Base-by-base conservation (phyloP, 306 rosid genomes). In the Boehmeria nivea region DNA sequence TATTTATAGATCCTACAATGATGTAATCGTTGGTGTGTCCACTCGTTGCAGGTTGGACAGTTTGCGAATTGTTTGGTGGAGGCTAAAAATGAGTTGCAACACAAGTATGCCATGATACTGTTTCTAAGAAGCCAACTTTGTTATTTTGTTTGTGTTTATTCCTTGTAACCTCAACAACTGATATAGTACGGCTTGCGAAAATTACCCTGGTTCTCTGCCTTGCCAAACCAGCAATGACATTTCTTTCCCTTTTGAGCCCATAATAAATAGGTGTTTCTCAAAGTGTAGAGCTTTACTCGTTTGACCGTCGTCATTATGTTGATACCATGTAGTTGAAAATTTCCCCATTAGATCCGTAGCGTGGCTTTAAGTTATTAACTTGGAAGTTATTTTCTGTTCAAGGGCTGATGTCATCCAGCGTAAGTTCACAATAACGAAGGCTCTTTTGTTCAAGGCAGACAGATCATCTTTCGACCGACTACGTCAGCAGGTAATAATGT, bases 401-500 rank as follows among this genome's bases (percentile, higher is more conserved):
- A 91, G 98, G 76, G 91, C 91, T 36, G 96, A 75, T 69, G 71
- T 57, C 42, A 78, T 87, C 61, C 86, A 76, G 47, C 94, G 94
- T 0, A 91, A 75, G 59, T 91, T 82, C 78, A 83, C 89, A 33
- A 82, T 87, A 64, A 75, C 78, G 19, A 91, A 84, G 66, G 98
- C 96, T 61, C 70, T 84, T 63, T 70, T 91, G 39, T 70, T 40
- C 62, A 90, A 87, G 82, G 95, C 98, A 33, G 94, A 87, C 56
- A 68, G 83, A 45, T 90, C 98, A 54, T 87, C 94, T 46, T 80
- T 82, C 53, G 91, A 87, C 36, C 87, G 95, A 37, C 86, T 87
- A 57, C 83, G 67, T 19, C 87, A 82, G 74, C 94, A 90, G 94
- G 98, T 90, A 62, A n/a, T 17, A 26, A 51, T 20, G 9, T 0